Percentiles rank a stretch among this genome's conserved stretches.
phyloP scores from a whole-genome alignment of 257 asterid species.

The Jaltomata sinuosa region DNA sequence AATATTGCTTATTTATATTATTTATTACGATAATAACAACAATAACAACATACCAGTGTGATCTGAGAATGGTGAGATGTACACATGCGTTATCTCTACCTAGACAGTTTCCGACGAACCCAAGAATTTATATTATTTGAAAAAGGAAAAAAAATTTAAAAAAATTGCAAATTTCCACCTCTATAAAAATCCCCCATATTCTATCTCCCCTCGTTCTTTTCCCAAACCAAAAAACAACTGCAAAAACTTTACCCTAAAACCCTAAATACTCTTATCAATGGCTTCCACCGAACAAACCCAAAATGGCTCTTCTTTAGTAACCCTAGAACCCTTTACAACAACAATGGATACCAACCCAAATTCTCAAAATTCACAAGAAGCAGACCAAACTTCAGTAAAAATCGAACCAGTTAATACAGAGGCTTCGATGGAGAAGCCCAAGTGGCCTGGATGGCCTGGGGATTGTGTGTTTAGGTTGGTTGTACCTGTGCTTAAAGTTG shows the following conservation, averaged over 20 bases:
- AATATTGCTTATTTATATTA: too few relatives aligned
- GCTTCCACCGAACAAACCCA: slow-evolving; percentile 9
- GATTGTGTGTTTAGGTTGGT: slow-evolving; percentile 54
- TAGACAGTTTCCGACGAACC: too few relatives aligned
- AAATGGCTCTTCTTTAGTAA: slow-evolving; percentile 7
- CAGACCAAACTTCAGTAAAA: background rate
- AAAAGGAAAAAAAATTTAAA: background rate
- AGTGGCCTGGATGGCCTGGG: slow-evolving; percentile 98
- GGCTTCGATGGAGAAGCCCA: slow-evolving; percentile 15
- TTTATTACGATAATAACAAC: too few relatives aligned
- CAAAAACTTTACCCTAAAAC: background rate
- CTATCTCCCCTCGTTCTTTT: background rate
- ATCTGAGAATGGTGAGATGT: too few relatives aligned
- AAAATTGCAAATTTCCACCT: background rate
- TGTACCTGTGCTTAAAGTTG: slow-evolving; percentile 77
- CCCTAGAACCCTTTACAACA: background rate
- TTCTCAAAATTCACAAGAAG: background rate
- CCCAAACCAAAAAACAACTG: background rate
- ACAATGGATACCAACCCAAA: too few relatives aligned
- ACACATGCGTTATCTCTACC: too few relatives aligned
- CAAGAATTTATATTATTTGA: background rate
- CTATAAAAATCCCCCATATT: background rate
- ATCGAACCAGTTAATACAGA: background rate
- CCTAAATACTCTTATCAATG: slow-evolving; percentile 4
- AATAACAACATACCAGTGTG: too few relatives aligned